These are phyloP conservation scores for Leccinellum luteum DNA, from an alignment of 768 basidiomycete species.

Conservation along the genomic window DNA sequence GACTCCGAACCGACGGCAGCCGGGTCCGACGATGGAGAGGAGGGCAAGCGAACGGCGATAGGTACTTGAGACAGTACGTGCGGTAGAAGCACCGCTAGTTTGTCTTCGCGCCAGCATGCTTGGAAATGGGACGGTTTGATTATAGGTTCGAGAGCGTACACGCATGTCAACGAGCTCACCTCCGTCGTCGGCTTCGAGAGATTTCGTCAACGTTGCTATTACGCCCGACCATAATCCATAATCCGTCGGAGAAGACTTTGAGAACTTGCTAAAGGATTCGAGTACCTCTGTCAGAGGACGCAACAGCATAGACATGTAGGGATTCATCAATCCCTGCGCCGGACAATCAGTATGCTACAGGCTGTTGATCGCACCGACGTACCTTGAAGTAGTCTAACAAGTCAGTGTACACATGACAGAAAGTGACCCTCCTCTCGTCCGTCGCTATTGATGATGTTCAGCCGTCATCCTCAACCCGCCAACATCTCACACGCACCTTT, in stretches of 20 bases:
- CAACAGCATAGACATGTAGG: slow-evolving; percentile 81
- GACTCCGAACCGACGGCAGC: background rate
- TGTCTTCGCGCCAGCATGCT: slow-evolving; percentile 89
- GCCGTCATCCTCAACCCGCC: background rate
- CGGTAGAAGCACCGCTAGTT: slow-evolving; percentile 58
- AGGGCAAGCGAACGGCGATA: slow-evolving; percentile 35
- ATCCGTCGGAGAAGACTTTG: slow-evolving; percentile 27
- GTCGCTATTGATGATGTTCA: slow-evolving; percentile 17
- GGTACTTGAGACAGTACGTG: slow-evolving; percentile 66
- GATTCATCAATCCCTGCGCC: slow-evolving; percentile 80
- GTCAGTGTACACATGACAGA: slow-evolving; percentile 69
- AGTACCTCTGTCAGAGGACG: slow-evolving; percentile 65
- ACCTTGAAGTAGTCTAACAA: slow-evolving; percentile 91
- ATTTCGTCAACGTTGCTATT: slow-evolving; percentile 61
- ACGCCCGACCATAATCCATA: slow-evolving; percentile 60
- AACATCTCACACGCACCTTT: slow-evolving; percentile 35
- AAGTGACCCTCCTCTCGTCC: slow-evolving; percentile 58
- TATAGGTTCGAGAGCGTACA: background rate
- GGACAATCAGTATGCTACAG: background rate
- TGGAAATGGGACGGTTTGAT: slow-evolving; percentile 29
- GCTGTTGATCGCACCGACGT: slow-evolving; percentile 10
- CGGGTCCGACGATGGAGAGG: background rate
- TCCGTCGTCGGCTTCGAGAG: slow-evolving; percentile 75
- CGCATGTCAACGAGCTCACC: slow-evolving; percentile 42
- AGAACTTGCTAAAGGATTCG: slow-evolving; percentile 41